Base-by-base conservation (phyloP, 805 yeast genomes). In the Lipomyces kockii region DNA sequence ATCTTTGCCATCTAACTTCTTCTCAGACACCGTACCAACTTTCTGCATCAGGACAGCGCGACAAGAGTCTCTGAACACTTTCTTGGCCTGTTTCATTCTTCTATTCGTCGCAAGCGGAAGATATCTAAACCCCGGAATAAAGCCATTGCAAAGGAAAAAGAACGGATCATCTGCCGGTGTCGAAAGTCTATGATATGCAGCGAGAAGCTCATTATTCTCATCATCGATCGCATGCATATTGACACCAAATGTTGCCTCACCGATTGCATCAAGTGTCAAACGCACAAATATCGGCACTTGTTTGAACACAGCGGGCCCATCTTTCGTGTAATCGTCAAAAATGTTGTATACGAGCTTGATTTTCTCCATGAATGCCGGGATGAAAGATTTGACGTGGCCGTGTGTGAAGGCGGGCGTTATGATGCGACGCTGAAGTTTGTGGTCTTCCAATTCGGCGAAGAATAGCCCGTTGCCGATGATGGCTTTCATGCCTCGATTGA, bases 371-470 rank as follows among this genome's bases (percentile, higher is more conserved):
- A 69, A 66, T 4, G 49, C 32, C 11, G 71, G 71, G n/a, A 63
- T 58, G n/a, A 64, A 43, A 27, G 64, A 46, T 46, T 54, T 55
- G 20, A 69, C 64, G 29, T 69, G 70, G n/a, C 63, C 54, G 9
- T 56, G 49, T 11, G 67, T 51, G 55, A 69, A 56, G 12, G 70
- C 62, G 8, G 69, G 69, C 4, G 60, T 61, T 5, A 69, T 34
- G 5, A 69, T 20, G 6, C 66, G 63, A 25, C 71, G 69, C 61
- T 69, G 71, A n/a, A 57, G n/a, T 49, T 61, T 63, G 58, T 69
- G 71, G n/a, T 51, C 65, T 17, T 69, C 66, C 22, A 69, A 69
- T 55, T 69, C 71, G 27, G 70, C 54, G 46, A 66, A 66, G 51
- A 66, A 69, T 2, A 69, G 32, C 11, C 71, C 71, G 39, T 66